Evolutionary conservation across 306 rosid genomes (phyloP).

Genomic region (Urtica urens): DNA sequence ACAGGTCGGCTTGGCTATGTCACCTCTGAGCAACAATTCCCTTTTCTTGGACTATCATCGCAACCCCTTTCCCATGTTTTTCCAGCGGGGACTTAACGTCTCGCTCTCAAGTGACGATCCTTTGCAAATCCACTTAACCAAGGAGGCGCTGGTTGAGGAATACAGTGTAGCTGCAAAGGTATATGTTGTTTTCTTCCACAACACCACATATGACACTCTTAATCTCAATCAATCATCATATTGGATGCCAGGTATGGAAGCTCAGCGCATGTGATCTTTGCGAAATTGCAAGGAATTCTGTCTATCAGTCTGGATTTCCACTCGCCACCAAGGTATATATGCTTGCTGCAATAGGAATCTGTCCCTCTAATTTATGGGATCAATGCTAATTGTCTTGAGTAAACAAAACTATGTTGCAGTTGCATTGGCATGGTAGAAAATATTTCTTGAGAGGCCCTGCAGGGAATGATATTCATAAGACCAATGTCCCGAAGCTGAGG

Average conservation of each 20-base stretch:
- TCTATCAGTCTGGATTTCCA: conserved; percentile 86
- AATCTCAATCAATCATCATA: background rate
- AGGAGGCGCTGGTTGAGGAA: conserved; percentile 41
- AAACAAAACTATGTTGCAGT: conserved; percentile 37
- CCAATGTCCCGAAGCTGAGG: conserved; percentile 64
- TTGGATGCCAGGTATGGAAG: conserved; percentile 82
- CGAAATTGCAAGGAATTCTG: conserved; percentile 80
- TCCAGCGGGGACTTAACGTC: conserved; percentile 72
- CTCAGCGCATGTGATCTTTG: conserved; percentile 77
- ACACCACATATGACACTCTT: background rate
- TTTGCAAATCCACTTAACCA: conserved; percentile 39
- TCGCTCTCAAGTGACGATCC: conserved; percentile 86
- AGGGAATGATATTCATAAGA: conserved; percentile 73
- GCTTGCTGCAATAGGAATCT: background rate
- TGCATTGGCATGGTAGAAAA: conserved; percentile 67
- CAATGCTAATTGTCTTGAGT: too few species aligned
- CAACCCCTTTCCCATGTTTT: conserved; percentile 74
- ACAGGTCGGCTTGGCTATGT: conserved; percentile 67
- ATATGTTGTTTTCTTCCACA: background rate
- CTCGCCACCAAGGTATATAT: conserved; percentile 56
- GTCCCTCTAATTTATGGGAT: too few species aligned
- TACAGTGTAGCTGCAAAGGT: conserved; percentile 44
- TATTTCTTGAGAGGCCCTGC: conserved; percentile 56
- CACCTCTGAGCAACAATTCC: conserved; percentile 81
- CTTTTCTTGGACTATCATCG: conserved; percentile 78